Conservation (phyloP, 495 filamentous ascomycete genomes). For the Penicillium herquei region DNA sequence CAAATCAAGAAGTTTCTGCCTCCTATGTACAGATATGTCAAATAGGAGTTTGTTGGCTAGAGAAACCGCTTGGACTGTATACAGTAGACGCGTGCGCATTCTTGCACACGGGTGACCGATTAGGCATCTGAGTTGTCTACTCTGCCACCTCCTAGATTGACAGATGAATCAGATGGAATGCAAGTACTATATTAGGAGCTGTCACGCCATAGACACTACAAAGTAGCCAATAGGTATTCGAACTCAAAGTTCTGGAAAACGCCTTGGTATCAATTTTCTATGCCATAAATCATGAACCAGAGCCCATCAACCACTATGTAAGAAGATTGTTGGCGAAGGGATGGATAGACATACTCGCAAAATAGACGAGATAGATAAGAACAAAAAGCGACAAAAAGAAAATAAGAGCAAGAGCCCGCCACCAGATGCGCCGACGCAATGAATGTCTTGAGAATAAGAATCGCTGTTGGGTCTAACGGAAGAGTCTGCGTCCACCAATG, state of each 20-base stretch:
- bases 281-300: neutral
- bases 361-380: slow-evolving; percentile 3
- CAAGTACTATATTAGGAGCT: neutral
- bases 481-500: slow-evolving; percentile 58
- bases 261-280: neutral
- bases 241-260: neutral
- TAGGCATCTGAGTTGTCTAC: too few species aligned
- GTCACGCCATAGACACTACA: neutral
- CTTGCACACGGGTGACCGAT: too few species aligned
- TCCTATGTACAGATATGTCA: too few species aligned
- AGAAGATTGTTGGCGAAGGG: neutral
- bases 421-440: slow-evolving; percentile 11
- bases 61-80: too few species aligned
- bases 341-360: neutral
- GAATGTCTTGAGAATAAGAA: neutral
- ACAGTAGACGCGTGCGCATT: too few species aligned
- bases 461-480: slow-evolving; percentile 43
- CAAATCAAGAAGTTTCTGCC: too few species aligned
- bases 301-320: neutral
- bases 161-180: neutral
- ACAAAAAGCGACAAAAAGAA: neutral
- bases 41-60: too few species aligned
- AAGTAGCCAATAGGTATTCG: too few species aligned
- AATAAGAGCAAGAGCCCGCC: neutral
- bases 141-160: too few species aligned